Evolutionary conservation across 2,329 filamentous ascomycete genomes (phyloP).

Genomic region (Aureobasidium melanogenum): DNA sequence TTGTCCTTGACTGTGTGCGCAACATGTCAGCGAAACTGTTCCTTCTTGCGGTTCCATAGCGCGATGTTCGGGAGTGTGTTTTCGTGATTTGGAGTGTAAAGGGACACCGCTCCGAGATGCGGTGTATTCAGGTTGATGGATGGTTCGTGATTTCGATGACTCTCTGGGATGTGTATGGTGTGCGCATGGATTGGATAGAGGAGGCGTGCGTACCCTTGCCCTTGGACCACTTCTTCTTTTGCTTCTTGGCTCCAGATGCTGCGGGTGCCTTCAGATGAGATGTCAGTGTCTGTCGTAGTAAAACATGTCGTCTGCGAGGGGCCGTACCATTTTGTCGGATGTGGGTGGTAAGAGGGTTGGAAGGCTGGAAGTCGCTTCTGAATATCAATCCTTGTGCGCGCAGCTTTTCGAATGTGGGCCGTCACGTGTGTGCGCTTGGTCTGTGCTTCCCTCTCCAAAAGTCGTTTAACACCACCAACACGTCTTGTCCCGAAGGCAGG

Average conservation of each 20-base stretch:
- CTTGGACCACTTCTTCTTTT: slow-evolving; percentile 75
- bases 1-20: slow-evolving; percentile 93
- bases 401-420: slow-evolving; percentile 1
- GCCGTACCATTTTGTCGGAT: slow-evolving; percentile 36
- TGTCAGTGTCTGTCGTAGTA: slow-evolving; percentile 1
- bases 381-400: slow-evolving; percentile 8
- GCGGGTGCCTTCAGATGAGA: slow-evolving; percentile 36
- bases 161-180: background rate
- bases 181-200: slow-evolving; percentile 9
- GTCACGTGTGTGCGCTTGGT: slow-evolving; percentile 6
- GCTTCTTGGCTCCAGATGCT: slow-evolving; percentile 64
- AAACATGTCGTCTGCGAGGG: background rate
- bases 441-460: background rate
- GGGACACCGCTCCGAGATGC: background rate
- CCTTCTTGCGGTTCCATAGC: background rate
- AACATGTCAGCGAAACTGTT: slow-evolving; percentile 18
- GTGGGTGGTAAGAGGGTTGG: slow-evolving; percentile 17
- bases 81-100: background rate
- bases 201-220: slow-evolving; percentile 28
- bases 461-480: background rate
- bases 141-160: background rate
- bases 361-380: background rate
- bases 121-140: slow-evolving; percentile 8
- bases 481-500: background rate
- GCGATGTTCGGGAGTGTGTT: slow-evolving; percentile 10